Evolutionary conservation across 2,329 filamentous ascomycete genomes (phyloP), one percentile per base, ranked within the genome.

Genomic region (Paraconiothyrium brasiliense): DNA sequence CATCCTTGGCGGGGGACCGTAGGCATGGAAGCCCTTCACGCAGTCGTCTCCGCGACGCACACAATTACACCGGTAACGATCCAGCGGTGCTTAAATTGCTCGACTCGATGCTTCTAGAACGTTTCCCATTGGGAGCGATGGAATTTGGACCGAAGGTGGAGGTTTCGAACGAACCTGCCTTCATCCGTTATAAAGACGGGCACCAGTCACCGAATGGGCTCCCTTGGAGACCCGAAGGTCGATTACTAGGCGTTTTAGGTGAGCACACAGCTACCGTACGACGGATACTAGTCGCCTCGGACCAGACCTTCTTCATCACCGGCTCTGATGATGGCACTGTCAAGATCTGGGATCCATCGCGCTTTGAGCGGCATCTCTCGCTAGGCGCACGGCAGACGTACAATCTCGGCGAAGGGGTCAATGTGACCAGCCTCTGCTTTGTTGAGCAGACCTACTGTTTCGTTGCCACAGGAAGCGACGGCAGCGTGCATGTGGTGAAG

Each of bases 371-470:
- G 48, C 98, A 97, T 74, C 88, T 98, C 54, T 91, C 92, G 0
- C 91, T 97, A 71, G 88, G 93, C 47, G 93, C 95, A 32, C 87
- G 94, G 24, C 92, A 96, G 73, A 96, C 92, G 0, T 91, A 97
- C 79, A 89, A 85, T 60, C 92, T 97, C 70, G 86, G 85, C 0
- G 80, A 86, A 0, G 90, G 89, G 1, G 86, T 89, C 0, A 90
- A 88, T 61, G 91, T 98, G 2, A 89, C 92, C 34, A 90, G 92
- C 14, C 79, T 99, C 24, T 94, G 92, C 69, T 98, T 99, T 74
- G 88, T 99, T 43, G 94, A 98, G 73, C 92, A 93, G 67, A 97
- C 94, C 0, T 93, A 98, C 76, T 94, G 92, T 24, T 98, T 99
- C 75, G 85, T 97, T 63, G 97, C 92, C 73, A 95, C 92, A 56